Evolutionary conservation across 1,139 yeast species (phyloP).

Genomic region (Taphrina flavorubra): DNA sequence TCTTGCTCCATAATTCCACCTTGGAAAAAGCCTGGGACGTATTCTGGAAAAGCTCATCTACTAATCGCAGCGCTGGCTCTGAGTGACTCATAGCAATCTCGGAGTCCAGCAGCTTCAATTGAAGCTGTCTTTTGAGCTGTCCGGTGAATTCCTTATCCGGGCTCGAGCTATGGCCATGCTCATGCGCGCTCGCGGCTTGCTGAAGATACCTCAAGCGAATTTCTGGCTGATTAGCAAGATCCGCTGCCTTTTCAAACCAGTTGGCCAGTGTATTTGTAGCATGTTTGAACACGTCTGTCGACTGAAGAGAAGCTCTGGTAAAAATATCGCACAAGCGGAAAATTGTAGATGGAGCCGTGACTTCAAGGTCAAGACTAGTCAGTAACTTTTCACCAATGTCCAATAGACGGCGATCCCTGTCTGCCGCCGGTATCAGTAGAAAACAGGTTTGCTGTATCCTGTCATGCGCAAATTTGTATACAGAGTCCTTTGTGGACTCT

Average conservation of each 20-base stretch:
- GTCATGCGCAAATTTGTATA: constrained; percentile 23
- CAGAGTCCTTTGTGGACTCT: not conserved
- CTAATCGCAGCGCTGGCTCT: constrained; percentile 5
- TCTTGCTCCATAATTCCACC: not conserved
- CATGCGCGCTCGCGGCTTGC: not conserved
- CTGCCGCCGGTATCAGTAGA: not conserved
- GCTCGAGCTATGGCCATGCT: not conserved
- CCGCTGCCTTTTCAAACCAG: constrained; percentile 17
- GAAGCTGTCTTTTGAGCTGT: not conserved
- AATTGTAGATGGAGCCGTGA: not conserved
- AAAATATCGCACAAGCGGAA: constrained; percentile 12
- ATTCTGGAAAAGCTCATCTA: not conserved
- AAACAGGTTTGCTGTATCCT: constrained; percentile 20
- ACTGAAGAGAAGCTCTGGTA: not conserved
- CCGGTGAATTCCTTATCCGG: not conserved
- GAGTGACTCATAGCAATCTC: constrained; percentile 2
- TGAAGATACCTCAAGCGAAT: constrained; percentile 6
- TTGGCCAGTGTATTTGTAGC: not conserved
- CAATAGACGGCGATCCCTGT: not conserved
- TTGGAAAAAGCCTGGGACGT: not conserved
- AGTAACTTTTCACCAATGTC: not conserved
- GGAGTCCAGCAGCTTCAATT: not conserved
- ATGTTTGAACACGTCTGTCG: not conserved
- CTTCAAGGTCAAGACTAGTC: not conserved
- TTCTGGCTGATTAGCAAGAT: constrained; percentile 13